Conservation (phyloP, 306 rosid genomes). For the Vigna trinervia region DNA sequence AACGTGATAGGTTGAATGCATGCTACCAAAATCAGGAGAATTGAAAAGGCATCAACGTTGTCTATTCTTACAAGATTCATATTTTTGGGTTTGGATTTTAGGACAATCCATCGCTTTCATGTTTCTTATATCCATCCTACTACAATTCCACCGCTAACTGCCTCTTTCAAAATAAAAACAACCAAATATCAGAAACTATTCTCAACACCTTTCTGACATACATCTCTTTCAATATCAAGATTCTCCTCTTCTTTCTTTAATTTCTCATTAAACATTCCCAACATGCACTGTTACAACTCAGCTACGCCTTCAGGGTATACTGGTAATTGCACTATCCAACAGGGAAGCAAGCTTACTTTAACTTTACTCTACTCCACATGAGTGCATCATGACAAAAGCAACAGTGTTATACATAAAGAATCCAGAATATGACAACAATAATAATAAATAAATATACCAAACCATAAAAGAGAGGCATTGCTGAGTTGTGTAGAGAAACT, state of each 20-base stretch:
- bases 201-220: neutral
- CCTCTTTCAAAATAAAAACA: constrained; percentile 38
- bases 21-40: constrained; percentile 14
- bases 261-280: neutral
- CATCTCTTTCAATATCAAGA: constrained; percentile 3
- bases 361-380: constrained; percentile 33
- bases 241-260: neutral
- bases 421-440: constrained; percentile 5
- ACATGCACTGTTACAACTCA: too few relatives aligned
- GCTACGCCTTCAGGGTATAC: constrained; percentile 1
- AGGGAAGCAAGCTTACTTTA: constrained; percentile 7
- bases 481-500: constrained; percentile 51
- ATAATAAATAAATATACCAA: neutral
- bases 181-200: neutral
- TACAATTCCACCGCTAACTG: constrained; percentile 9
- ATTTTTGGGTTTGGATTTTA: constrained; percentile 15
- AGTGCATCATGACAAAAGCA: constrained; percentile 42
- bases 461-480: constrained; percentile 35
- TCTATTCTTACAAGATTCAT: constrained; percentile 6
- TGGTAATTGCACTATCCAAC: constrained; percentile 31
- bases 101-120: constrained; percentile 42
- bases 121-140: neutral
- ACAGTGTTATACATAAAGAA: constrained; percentile 43
- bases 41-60: neutral
- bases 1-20: neutral